Base-by-base conservation (phyloP, 768 basidiomycete genomes). In the Boletus patriciae region DNA sequence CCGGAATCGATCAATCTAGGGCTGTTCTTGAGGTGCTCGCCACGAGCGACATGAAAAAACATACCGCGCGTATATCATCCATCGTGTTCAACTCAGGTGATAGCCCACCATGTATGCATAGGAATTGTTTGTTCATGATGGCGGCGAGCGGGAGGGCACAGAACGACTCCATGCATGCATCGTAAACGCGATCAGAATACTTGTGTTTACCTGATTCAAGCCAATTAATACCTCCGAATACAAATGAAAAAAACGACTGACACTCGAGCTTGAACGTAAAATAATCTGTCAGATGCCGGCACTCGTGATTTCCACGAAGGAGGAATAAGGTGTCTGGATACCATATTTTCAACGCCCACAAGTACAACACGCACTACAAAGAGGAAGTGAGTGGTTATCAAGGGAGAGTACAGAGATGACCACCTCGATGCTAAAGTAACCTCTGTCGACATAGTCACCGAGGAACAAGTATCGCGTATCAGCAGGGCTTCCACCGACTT, bases 261-360 rank as follows among this genome's bases (percentile, higher is more conserved):
- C 95, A 97, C 79, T 98, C 96, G 29, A 97, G 87, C 75, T 97
- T 98, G 82, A 98, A 98, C 36, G 95, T 98, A 70, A 97, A 98
- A 74, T 98, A 98, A 69, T 98, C 95, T 23, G 96, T 99, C 71
- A 99, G 76, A 77, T 98, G 97, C 47, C 97, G 87, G 71, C 97
- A 99, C 78, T 99, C 97, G 73, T 99, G 97, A 67, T 99, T 99
- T 47, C 97, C 97, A 48, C 97, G 92, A 36, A 99, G 82, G 40
- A 99, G 83, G 81, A 96, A 98, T 37, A 99, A 80, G 27, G 95
- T 97, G 64, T 95, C 87, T 50, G 97, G 97, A 73, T 98, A 98
- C 94, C 96, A 98, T 72, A 99, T 98, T 79, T 99, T 99, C 73
- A 99, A 80, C 3, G 94, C 84, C 95, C 95, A 99, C 29, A 99